Base-by-base conservation (phyloP, 192 early-diverging fungal species). In the Endogone sp. region DNA sequence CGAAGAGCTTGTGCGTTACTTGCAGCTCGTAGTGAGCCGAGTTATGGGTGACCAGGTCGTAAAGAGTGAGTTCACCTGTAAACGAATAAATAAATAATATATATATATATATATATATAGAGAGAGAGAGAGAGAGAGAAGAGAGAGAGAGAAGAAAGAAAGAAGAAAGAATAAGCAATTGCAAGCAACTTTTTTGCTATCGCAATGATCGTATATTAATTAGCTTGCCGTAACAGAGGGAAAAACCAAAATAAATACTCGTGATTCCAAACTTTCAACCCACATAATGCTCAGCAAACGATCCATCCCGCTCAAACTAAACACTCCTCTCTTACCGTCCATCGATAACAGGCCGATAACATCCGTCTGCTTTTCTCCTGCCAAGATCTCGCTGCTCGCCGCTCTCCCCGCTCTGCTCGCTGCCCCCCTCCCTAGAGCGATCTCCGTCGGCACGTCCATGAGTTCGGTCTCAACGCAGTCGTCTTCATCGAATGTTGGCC, bases 241-340 rank as follows among this genome's bases (percentile, higher is more conserved):
- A n/a, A n/a, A n/a, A n/a, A n/a, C n/a, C n/a, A n/a, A n/a, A n/a
- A n/a, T n/a, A n/a, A n/a, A n/a, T n/a, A n/a, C n/a, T n/a, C n/a
- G n/a, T 66, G 29, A 59, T 23, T 56, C 25, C 16, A 54, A 62
- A 29, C 61, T 37, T 2, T 29, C 4, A 8, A 44, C 9, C 25
- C 28, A n/a, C n/a, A n/a, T n/a, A n/a, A n/a, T n/a, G n/a, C n/a
- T n/a, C n/a, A n/a, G n/a, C n/a, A n/a, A n/a, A n/a, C n/a, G n/a
- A n/a, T n/a, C n/a, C n/a, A n/a, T n/a, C n/a, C n/a, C n/a, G n/a
- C n/a, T n/a, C n/a, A n/a, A n/a, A n/a, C n/a, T n/a, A n/a, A n/a
- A n/a, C n/a, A n/a, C n/a, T n/a, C n/a, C n/a, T n/a, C n/a, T n/a
- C 57, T 59, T 78, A 84, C 85, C 85, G 68, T 86, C 85, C 82